Percentiles rank a stretch among this genome's conserved stretches.
phyloP scores from a whole-genome alignment of 495 filamentous ascomycete genomes.

The Lichenothelia convexa region DNA sequence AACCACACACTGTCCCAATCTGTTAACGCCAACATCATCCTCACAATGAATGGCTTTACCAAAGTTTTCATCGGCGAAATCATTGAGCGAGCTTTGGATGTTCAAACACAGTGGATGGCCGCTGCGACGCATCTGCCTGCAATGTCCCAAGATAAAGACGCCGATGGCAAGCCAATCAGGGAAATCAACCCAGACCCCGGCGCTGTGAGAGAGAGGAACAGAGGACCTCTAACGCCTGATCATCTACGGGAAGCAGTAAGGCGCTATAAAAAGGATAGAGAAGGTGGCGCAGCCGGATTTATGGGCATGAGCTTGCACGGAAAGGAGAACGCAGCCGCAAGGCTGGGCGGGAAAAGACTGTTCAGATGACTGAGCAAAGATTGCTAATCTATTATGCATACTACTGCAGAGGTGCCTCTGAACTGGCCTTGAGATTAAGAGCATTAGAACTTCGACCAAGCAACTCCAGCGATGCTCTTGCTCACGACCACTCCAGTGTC shows the following conservation, averaged over 20 bases:
- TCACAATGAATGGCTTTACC: slow-evolving; percentile 59
- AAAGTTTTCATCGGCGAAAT: slow-evolving; percentile 76
- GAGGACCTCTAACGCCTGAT: slow-evolving; percentile 60
- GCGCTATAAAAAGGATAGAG: slow-evolving; percentile 45
- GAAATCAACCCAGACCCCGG: slow-evolving; percentile 11
- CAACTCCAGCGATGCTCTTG: too few species aligned
- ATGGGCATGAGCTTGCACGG: slow-evolving; percentile 50
- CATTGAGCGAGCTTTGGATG: slow-evolving; percentile 58
- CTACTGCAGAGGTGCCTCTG: too few species aligned
- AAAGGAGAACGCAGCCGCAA: slow-evolving; percentile 14
- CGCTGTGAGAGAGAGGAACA: slow-evolving; percentile 19
- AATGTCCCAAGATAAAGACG: slow-evolving; percentile 4
- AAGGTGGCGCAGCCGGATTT: slow-evolving; percentile 52
- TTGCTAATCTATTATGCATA: too few species aligned
- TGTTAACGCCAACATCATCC: slow-evolving; percentile 58
- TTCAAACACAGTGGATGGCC: slow-evolving; percentile 62
- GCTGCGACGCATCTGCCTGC: slow-evolving; percentile 19
- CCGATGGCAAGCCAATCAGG: slow-evolving; percentile 4
- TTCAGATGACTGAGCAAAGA: slow-evolving; percentile 16
- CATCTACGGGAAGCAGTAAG: slow-evolving; percentile 67
- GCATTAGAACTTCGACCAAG: too few species aligned
- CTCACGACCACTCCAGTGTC: too few species aligned
- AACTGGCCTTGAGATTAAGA: too few species aligned
- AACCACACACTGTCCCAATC: slow-evolving; percentile 84
- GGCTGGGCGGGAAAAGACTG: slow-evolving; percentile 20